Conservation (phyloP, 805 yeast species). For the Kluyveromyces wickerhamii region DNA sequence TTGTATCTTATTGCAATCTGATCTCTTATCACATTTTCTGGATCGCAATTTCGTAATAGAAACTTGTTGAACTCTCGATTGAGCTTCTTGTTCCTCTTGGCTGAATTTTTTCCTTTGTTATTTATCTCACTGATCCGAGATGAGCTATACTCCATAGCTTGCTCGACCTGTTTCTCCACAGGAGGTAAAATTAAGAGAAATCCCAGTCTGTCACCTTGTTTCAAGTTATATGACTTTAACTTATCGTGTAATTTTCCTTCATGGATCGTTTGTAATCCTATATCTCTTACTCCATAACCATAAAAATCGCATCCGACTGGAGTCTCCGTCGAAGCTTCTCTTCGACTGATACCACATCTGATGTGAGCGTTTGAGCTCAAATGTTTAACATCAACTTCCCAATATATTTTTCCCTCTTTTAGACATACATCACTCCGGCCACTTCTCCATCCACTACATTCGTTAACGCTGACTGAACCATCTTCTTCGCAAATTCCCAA, state of each 20-base stretch:
- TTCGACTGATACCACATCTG: conserved; percentile 72
- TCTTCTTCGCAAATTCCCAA: conserved; percentile 34
- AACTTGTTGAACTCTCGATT: conserved; percentile 24
- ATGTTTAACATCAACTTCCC: conserved; percentile 58
- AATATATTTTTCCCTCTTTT: conserved; percentile 71
- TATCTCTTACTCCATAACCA: conserved; percentile 85
- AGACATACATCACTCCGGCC: conserved; percentile 67
- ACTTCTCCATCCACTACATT: conserved; percentile 72
- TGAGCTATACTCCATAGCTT: conserved; percentile 33
- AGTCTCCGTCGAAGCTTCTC: conserved; percentile 85
- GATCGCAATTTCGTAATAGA: conserved; percentile 23
- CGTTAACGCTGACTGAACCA: conserved; percentile 38
- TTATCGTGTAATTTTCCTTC: conserved; percentile 33
- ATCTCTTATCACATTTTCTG: conserved; percentile 55
- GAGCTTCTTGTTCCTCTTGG: conserved; percentile 9
- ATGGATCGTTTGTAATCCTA: conserved; percentile 66
- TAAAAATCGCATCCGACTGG: conserved; percentile 95
- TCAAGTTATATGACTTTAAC: conserved; percentile 41
- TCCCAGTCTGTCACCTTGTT: conserved; percentile 78
- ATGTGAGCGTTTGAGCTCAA: conserved; percentile 44
- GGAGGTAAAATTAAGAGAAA: conserved; percentile 63
- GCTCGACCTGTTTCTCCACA: conserved; percentile 35
- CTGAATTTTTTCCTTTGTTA: conserved; percentile 1
- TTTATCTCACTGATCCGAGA: conserved; percentile 24
- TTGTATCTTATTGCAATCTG: conserved; percentile 83